A percentile compares a stretch with the other conserved stretches of the same genome.
Conservation (phyloP, 1,284 basidiomycete genomes). For the Phenoliferia sp. region DNA sequence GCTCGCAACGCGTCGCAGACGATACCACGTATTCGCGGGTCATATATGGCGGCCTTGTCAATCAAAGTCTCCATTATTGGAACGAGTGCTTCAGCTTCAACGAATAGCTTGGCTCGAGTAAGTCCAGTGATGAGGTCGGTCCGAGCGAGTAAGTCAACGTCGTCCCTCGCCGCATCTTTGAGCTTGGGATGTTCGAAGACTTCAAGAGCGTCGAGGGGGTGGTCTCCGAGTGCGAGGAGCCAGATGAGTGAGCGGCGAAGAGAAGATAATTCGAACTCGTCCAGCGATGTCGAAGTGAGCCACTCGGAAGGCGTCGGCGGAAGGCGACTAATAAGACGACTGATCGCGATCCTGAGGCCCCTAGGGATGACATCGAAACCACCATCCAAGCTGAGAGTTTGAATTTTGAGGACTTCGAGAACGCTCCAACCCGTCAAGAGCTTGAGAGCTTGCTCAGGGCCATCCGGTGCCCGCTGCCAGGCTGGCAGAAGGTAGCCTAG, state of each 20-base stretch:
- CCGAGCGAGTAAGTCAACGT: not conserved
- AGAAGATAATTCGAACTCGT: not conserved
- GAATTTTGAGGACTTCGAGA: not conserved
- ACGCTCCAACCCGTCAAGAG: constrained; percentile 4
- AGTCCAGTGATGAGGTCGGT: constrained; percentile 21
- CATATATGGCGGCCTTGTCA: not conserved
- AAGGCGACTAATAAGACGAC: constrained; percentile 11
- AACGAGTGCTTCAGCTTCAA: constrained; percentile 12
- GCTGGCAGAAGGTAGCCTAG: constrained; percentile 8
- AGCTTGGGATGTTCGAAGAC: not conserved
- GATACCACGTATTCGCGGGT: not conserved
- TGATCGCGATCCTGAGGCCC: not conserved
- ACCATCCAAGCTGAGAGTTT: too few species aligned
- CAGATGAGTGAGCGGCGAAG: not conserved
- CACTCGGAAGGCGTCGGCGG: constrained; percentile 8
- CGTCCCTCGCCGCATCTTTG: not conserved
- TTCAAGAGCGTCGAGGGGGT: not conserved
- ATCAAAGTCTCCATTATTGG: not conserved
- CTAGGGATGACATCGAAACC: not conserved
- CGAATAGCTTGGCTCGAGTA: not conserved
- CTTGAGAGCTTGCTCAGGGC: constrained; percentile 12
- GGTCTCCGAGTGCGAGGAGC: constrained; percentile 1
- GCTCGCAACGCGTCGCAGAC: not conserved
- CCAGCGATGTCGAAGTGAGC: not conserved
- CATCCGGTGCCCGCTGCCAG: constrained; percentile 2